A percentile compares a stretch with the other conserved stretches of the same genome.
Conservation (phyloP, 352 stramenopile genomes). For the Globisporangium radiosum region DNA sequence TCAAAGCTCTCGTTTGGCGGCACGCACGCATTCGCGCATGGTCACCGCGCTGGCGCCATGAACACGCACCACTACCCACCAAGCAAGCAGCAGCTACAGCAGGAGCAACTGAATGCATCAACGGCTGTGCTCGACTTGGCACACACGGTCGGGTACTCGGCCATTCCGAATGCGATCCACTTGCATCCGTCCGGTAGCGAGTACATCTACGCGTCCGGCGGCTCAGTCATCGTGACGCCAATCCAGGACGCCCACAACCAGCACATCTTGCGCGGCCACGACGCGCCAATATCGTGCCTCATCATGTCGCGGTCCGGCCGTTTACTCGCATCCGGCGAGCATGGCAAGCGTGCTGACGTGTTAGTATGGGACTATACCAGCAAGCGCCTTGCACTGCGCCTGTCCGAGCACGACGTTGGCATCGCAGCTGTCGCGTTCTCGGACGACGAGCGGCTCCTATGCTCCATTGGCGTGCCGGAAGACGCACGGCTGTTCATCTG, state of each 20-base stretch:
- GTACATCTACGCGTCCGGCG: conserved; percentile 86
- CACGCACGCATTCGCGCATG: conserved; percentile 6
- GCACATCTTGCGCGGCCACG: conserved; percentile 81
- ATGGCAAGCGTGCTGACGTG: conserved; percentile 75
- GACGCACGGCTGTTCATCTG: conserved; percentile 88
- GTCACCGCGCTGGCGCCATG: too few species aligned
- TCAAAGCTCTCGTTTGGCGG: too few species aligned
- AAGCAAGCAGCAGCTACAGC: neutral
- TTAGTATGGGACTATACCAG: conserved; percentile 86
- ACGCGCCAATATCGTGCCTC: conserved; percentile 75
- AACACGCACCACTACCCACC: neutral
- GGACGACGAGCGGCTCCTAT: conserved; percentile 87
- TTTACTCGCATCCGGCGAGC: conserved; percentile 83
- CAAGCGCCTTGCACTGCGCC: conserved; percentile 63
- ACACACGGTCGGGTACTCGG: conserved; percentile 89
- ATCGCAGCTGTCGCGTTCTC: conserved; percentile 86
- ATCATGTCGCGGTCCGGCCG: conserved; percentile 67
- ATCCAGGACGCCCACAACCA: conserved; percentile 79
- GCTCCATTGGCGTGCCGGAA: conserved; percentile 62
- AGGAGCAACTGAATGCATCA: neutral
- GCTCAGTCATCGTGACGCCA: conserved; percentile 72
- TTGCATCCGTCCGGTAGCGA: conserved; percentile 78
- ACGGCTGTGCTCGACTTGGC: conserved; percentile 76
- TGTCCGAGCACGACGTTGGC: conserved; percentile 90
- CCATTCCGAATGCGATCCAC: conserved; percentile 75